Evolutionary conservation across 495 filamentous ascomycete genomes (phyloP).

Genomic region (Talaromyces stipitatus): DNA sequence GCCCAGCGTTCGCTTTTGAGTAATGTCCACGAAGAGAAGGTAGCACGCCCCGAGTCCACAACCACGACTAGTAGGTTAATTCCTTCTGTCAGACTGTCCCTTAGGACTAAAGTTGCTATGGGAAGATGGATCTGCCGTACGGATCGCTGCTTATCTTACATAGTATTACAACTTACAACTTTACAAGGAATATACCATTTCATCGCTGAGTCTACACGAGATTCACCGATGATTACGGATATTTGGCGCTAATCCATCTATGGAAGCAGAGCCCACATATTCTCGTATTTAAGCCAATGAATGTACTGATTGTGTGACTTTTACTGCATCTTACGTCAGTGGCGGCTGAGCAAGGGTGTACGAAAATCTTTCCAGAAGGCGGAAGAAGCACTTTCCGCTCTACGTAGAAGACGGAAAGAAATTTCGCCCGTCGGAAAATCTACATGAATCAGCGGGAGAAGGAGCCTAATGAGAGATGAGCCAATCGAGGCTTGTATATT

Average conservation of each 20-base stretch:
- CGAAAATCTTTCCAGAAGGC: constrained; percentile 1
- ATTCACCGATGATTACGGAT: neutral
- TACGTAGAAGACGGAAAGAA: neutral
- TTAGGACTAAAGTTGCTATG: too few species aligned
- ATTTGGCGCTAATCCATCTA: neutral
- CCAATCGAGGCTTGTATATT: neutral
- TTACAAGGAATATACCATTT: neutral
- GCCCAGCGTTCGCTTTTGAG: neutral
- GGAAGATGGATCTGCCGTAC: too few species aligned
- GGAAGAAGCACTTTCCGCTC: neutral
- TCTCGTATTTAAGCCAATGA: neutral
- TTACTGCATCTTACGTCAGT: neutral
- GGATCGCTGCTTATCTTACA: too few species aligned
- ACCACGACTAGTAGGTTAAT: too few species aligned
- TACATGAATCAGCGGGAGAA: constrained; percentile 1
- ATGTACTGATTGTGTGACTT: neutral
- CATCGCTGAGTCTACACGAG: neutral
- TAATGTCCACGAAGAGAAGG: constrained; percentile 1
- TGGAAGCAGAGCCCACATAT: neutral
- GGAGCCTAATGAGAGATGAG: neutral
- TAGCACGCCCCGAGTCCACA: neutral
- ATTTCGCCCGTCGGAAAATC: neutral
- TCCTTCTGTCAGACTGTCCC: too few species aligned
- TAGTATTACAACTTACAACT: neutral
- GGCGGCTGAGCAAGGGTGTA: neutral